Evolutionary conservation across 2,329 filamentous ascomycete species (phyloP).

Genomic region (Colletotrichum karsti): DNA sequence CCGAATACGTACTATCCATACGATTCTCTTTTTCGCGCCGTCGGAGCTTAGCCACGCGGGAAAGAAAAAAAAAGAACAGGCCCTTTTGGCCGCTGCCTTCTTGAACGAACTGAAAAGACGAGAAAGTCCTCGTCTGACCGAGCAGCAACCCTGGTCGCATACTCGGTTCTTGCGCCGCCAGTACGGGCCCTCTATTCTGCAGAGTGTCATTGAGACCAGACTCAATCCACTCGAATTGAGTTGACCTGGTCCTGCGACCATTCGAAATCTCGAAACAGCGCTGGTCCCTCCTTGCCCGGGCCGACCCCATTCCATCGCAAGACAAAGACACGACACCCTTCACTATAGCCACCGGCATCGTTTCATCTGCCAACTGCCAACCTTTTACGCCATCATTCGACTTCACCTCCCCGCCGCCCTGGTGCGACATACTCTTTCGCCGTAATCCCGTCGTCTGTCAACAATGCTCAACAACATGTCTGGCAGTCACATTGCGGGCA

Average conservation of each 20-base stretch:
- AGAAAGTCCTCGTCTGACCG: not conserved
- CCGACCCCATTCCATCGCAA: slow-evolving; percentile 23
- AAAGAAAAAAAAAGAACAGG: slow-evolving; percentile 6
- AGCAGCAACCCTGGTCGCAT: not conserved
- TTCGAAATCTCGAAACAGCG: slow-evolving; percentile 28
- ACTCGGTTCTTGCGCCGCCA: not conserved
- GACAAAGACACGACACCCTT: slow-evolving; percentile 28
- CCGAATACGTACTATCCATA: slow-evolving; percentile 19
- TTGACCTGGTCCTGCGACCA: slow-evolving; percentile 5
- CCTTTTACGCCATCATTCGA: slow-evolving; percentile 4
- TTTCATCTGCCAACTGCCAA: slow-evolving; percentile 26
- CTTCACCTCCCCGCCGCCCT: slow-evolving; percentile 11
- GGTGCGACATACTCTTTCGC: slow-evolving; percentile 4
- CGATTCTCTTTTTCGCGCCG: slow-evolving; percentile 2
- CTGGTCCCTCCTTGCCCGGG: slow-evolving; percentile 26
- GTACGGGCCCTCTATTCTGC: not conserved
- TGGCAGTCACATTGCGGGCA: slow-evolving; percentile 75
- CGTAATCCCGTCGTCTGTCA: slow-evolving; percentile 24
- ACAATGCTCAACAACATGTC: slow-evolving; percentile 70
- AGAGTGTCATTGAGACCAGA: not conserved
- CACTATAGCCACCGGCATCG: slow-evolving; percentile 19
- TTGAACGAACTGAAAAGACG: slow-evolving; percentile 1
- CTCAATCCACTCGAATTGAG: not conserved
- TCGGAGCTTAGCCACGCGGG: slow-evolving; percentile 6
- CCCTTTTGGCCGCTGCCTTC: not conserved